phyloP scores from a whole-genome alignment of 2,329 filamentous ascomycete genomes.

The Aurifilum marmelostoma region DNA sequence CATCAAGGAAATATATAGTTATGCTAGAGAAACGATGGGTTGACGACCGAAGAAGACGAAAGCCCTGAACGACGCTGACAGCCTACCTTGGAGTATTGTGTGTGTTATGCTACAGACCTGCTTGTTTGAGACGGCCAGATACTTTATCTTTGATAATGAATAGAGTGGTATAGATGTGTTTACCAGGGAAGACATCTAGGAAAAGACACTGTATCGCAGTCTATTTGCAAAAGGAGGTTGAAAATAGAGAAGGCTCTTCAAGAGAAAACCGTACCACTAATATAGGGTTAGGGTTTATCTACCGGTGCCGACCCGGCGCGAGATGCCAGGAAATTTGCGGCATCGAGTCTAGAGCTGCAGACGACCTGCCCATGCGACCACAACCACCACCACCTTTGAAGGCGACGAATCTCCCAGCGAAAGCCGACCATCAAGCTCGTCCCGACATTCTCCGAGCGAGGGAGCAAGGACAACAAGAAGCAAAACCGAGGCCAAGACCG shows the following conservation, averaged over 20 bases:
- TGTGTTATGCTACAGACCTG: no score
- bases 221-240: no score
- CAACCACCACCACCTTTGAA: neutral
- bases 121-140: no score
- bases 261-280: neutral
- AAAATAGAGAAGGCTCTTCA: neutral
- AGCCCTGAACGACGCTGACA: no score
- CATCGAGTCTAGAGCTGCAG: neutral
- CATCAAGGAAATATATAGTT: no score
- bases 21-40: no score
- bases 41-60: no score
- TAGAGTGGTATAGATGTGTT: no score
- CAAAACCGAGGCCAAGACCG: neutral
- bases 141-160: no score
- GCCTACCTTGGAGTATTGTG: no score
- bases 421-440: neutral
- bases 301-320: constrained; percentile 17
- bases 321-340: constrained; percentile 13
- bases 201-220: no score
- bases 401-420: neutral
- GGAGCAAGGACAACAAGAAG: neutral
- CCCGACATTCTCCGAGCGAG: neutral
- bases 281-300: neutral
- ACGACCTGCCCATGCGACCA: neutral
- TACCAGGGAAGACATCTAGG: no score